Evolutionary conservation across 495 filamentous ascomycete species (phyloP).

Genomic region (Pyronema omphalodes): DNA sequence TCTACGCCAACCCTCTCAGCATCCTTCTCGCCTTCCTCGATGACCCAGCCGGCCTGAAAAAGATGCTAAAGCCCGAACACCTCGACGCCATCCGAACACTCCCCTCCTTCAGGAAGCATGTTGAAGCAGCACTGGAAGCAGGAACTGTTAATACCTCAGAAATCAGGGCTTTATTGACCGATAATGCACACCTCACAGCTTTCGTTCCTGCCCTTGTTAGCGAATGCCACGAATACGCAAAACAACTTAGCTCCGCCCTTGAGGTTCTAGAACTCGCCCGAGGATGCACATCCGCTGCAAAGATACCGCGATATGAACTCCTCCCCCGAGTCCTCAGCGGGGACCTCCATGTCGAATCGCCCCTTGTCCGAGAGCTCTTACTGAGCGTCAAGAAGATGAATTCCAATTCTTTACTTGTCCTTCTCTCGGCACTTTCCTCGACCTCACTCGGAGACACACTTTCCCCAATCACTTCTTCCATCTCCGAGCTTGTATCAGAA

Average conservation of each 20-base stretch:
- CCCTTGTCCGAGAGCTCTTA: constrained; percentile 36
- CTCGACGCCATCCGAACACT: constrained; percentile 60
- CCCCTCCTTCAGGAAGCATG: constrained; percentile 50
- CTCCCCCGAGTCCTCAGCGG: constrained; percentile 39
- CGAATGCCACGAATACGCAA: constrained; percentile 26
- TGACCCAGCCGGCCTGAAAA: constrained; percentile 20
- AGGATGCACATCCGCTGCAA: constrained; percentile 24
- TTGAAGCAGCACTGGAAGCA: constrained; percentile 26
- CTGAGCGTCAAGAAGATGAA: constrained; percentile 32
- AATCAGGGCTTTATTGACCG: constrained; percentile 34
- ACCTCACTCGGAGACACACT: constrained; percentile 22
- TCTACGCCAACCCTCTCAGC: constrained; percentile 79
- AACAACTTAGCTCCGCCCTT: constrained; percentile 33
- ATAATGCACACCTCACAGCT: constrained; percentile 31
- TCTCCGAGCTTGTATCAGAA: constrained; percentile 28
- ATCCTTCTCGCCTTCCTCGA: constrained; percentile 36
- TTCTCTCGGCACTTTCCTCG: constrained; percentile 11
- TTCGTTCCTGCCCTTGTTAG: constrained; percentile 24
- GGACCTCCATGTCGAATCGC: constrained; percentile 33
- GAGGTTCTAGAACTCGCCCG: constrained; percentile 31
- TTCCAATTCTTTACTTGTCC: constrained; percentile 25
- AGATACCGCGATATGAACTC: constrained; percentile 32
- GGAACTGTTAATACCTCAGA: constrained; percentile 21
- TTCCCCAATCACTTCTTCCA: constrained; percentile 21
- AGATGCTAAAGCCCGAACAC: constrained; percentile 37